Percentiles rank a stretch among this genome's conserved stretches.
These are phyloP conservation scores for Fusarium miscanthi DNA, from an alignment of 2,329 filamentous ascomycete genomes.

Conservation along the genomic window DNA sequence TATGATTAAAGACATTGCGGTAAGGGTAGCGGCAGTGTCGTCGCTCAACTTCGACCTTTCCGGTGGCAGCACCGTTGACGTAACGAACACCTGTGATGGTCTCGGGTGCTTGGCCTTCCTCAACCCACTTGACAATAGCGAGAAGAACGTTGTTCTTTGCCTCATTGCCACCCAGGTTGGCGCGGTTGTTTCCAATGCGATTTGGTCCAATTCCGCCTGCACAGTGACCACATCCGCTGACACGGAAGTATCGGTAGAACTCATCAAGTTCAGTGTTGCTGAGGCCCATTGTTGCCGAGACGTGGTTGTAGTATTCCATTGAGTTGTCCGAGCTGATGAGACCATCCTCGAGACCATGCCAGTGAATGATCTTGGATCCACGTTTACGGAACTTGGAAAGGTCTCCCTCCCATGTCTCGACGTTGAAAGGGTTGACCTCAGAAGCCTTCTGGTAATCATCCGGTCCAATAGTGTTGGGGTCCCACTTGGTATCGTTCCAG, in stretches of 20 bases:
- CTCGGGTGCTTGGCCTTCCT: slow-evolving; percentile 56
- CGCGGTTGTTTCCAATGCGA: slow-evolving; percentile 45
- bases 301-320: slow-evolving; percentile 42
- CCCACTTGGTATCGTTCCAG: slow-evolving; percentile 51
- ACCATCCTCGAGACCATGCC: slow-evolving; percentile 54
- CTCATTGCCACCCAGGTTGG: slow-evolving; percentile 41
- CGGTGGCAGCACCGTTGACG: neutral
- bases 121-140: slow-evolving; percentile 62
- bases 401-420: slow-evolving; percentile 52
- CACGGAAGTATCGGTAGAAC: slow-evolving; percentile 64
- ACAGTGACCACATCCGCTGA: slow-evolving; percentile 64
- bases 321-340: slow-evolving; percentile 42
- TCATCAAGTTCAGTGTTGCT: slow-evolving; percentile 53
- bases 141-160: slow-evolving; percentile 58
- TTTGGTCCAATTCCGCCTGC: slow-evolving; percentile 57
- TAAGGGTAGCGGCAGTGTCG: slow-evolving; percentile 33
- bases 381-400: slow-evolving; percentile 52
- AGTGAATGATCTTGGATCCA: slow-evolving; percentile 59
- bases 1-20: slow-evolving; percentile 12
- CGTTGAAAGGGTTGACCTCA: slow-evolving; percentile 23
- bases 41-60: slow-evolving; percentile 28
- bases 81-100: slow-evolving; percentile 50
- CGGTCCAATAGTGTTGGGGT: slow-evolving; percentile 40
- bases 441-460: slow-evolving; percentile 55
- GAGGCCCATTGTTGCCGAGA: slow-evolving; percentile 43